Evolutionary conservation across 2,329 filamentous ascomycete genomes (phyloP), one percentile per base, ranked within the genome.

Genomic region (Pochonia chlamydosporia): DNA sequence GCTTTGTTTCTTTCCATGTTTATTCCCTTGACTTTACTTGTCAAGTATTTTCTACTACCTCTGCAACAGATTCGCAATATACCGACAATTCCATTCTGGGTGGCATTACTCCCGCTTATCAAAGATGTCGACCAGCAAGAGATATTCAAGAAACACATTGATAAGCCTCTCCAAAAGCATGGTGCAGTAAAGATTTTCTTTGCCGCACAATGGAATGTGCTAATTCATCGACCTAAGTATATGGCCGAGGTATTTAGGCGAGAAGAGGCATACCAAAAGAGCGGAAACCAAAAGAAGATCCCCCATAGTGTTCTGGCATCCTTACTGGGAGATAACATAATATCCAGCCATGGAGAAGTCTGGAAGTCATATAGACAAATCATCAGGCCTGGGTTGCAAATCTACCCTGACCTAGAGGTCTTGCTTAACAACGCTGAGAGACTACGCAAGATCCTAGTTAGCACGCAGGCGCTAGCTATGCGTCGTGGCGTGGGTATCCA

Each of bases 121-220:
- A 59, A 57, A 36, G 66, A 72, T 42, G 63, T 69, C 18, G 70
- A 72, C 47, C 70, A 73, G 54, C 60, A 64, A 4, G 62, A 70
- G 14, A 62, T 68, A 5, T 73, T 68, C 53, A 55, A 52, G 11
- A 49, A 56, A 43, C 69, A 71, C 53, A 62, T 73, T 37, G 60
- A 67, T 31, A 53, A 59, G 44, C 68, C 67, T 2, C 55, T 70
- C 5, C 58, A 58, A 8, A 58, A 57, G n/a, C 63, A 68, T 40
- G 68, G 73, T 3, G 73, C 72, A 1, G 73, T 75, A 16, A 68
- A 73, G 47, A 59, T 76, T 24, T 76, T 72, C 60, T 74, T 74
- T 30, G 72, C 66, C 1, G 71, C 69, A 0, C 65, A 64, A 35
- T 76, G 74, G 74, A 74, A 72, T 40, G 60, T 76, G 3, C 58